Conservation (phyloP, 2,329 filamentous ascomycete genomes). For the Dendryphion nanum region DNA sequence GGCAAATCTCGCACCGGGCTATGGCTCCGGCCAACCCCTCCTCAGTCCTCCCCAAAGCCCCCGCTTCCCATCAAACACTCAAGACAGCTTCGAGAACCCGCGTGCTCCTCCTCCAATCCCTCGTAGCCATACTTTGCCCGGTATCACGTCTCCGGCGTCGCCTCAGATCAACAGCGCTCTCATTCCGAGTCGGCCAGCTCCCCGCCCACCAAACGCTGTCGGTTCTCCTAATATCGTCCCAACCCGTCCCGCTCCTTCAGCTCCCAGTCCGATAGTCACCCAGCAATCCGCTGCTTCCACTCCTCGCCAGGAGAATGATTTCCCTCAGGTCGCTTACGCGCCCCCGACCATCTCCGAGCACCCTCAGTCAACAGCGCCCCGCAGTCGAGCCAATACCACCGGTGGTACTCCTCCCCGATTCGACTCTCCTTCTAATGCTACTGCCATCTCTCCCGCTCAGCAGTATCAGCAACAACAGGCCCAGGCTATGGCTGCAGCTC, state of each 20-base stretch:
- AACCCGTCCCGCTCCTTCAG: slow-evolving; percentile 56
- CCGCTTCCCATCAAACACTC: slow-evolving; percentile 82
- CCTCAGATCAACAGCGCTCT: slow-evolving; percentile 50
- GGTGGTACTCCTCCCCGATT: slow-evolving; percentile 34
- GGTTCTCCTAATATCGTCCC: slow-evolving; percentile 49
- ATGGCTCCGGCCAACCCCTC: slow-evolving; percentile 49
- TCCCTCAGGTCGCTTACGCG: slow-evolving; percentile 43
- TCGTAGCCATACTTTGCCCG: slow-evolving; percentile 37
- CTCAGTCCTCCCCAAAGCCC: slow-evolving; percentile 80
- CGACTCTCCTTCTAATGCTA: slow-evolving; percentile 48
- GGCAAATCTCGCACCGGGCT: slow-evolving; percentile 30
- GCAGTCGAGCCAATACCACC: slow-evolving; percentile 46
- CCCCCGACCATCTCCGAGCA: slow-evolving; percentile 42
- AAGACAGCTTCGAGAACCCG: slow-evolving; percentile 96
- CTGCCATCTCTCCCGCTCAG: slow-evolving; percentile 55
- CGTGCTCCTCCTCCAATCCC: slow-evolving; percentile 89
- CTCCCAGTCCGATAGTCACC: slow-evolving; percentile 47
- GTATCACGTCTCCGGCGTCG: slow-evolving; percentile 45
- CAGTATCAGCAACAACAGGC: slow-evolving; percentile 75
- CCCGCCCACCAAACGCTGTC: slow-evolving; percentile 69
- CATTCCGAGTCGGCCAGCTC: slow-evolving; percentile 80
- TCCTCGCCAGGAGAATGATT: slow-evolving; percentile 40
- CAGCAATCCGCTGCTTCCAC: slow-evolving; percentile 18
- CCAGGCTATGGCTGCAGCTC: slow-evolving; percentile 70
- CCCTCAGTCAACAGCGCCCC: slow-evolving; percentile 35